Percentiles rank a stretch among this genome's conserved stretches.
These are phyloP conservation scores for Tritrichomonas foetus DNA, from an alignment of 208 protist genomes.

Conservation along the genomic window DNA sequence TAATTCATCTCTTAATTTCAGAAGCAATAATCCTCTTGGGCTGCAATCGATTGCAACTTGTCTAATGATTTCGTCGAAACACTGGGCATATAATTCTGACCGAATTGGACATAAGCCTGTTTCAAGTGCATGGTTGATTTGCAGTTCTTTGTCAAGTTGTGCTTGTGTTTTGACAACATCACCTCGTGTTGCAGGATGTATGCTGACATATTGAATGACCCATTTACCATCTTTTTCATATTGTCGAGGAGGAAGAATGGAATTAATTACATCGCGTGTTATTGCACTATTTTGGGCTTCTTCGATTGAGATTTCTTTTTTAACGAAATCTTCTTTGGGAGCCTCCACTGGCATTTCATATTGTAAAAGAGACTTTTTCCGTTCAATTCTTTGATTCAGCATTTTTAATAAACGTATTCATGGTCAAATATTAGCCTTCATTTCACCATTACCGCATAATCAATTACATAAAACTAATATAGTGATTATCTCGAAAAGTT, in stretches of 20 bases:
- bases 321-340: too few species aligned
- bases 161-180: not conserved
- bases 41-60: constrained; percentile 42
- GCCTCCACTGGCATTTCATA: too few species aligned
- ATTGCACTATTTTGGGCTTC: too few species aligned
- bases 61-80: constrained; percentile 43
- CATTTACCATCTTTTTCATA: not conserved
- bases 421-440: too few species aligned
- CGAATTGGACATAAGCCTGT: constrained; percentile 29
- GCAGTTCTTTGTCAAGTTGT: not conserved
- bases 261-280: not conserved
- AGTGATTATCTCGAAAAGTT: too few species aligned
- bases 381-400: too few species aligned
- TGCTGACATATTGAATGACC: not conserved
- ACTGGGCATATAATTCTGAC: constrained; percentile 34
- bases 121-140: not conserved
- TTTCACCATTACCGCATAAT: too few species aligned
- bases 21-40: constrained; percentile 5
- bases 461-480: too few species aligned
- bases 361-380: too few species aligned
- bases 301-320: too few species aligned
- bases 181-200: not conserved
- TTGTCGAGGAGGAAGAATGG: not conserved
- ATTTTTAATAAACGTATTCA: too few species aligned
- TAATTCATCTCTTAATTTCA: not conserved